Percentiles rank a stretch among this genome's conserved stretches.
Evolutionary conservation across 164 flowering plant species (phyloP).

Genomic region (Sextonia rubra): DNA sequence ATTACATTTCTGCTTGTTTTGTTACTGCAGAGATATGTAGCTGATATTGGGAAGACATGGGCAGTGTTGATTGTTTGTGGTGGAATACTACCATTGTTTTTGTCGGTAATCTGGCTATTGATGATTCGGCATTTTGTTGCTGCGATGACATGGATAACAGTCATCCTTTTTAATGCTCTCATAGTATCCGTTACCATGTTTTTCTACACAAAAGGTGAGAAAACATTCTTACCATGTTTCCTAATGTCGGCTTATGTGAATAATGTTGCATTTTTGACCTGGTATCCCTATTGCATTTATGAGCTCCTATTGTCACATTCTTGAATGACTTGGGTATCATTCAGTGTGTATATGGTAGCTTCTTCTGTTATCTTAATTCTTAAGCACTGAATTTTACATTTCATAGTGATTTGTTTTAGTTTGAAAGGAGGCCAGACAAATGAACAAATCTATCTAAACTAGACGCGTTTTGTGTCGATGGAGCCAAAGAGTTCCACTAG

Average conservation of each 20-base stretch:
- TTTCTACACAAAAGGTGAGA: slow-evolving; percentile 84
- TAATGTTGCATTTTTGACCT: too few species aligned
- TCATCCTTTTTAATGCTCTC: slow-evolving; percentile 68
- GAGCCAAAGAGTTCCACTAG: too few species aligned
- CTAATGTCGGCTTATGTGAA: neutral
- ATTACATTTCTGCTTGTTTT: neutral
- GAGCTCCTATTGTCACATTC: too few species aligned
- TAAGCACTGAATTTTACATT: too few species aligned
- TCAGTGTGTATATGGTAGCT: too few species aligned
- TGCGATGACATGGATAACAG: slow-evolving; percentile 99
- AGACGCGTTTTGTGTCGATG: too few species aligned
- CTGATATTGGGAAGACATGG: slow-evolving; percentile 96
- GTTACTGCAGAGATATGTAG: slow-evolving; percentile 77
- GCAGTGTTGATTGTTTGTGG: slow-evolving; percentile 94
- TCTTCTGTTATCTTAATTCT: too few species aligned
- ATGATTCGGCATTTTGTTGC: slow-evolving; percentile 89
- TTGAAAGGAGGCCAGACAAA: too few species aligned
- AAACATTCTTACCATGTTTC: neutral
- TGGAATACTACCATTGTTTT: slow-evolving; percentile 78
- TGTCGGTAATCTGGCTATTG: slow-evolving; percentile 85
- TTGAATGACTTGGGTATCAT: too few species aligned
- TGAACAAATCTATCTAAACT: too few species aligned
- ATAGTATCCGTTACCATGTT: slow-evolving; percentile 83
- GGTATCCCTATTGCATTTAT: too few species aligned
- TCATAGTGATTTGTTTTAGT: too few species aligned